phyloP scores from a whole-genome alignment of 2,329 filamentous ascomycete genomes.

The Trichophyton schoenleinii region DNA sequence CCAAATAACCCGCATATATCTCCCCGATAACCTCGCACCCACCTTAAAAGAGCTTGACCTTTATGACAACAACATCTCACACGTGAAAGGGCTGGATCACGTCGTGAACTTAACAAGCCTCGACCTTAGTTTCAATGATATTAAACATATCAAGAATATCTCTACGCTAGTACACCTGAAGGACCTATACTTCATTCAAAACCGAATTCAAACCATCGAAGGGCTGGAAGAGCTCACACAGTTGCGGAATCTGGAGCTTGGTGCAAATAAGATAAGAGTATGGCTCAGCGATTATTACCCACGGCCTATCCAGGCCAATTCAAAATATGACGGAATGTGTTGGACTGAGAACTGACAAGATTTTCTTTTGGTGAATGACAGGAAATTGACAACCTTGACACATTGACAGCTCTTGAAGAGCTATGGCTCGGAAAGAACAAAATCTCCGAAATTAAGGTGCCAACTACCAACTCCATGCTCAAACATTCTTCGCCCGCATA shows the following conservation, averaged over 20 bases:
- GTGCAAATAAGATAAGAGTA: slow-evolving; percentile 73
- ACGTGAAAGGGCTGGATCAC: slow-evolving; percentile 70
- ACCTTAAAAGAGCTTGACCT: slow-evolving; percentile 77
- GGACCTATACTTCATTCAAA: slow-evolving; percentile 86
- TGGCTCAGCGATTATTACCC: slow-evolving; percentile 12
- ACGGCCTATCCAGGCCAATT: not conserved
- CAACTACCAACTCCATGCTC: slow-evolving; percentile 14
- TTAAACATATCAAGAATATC: slow-evolving; percentile 92
- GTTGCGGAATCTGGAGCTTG: slow-evolving; percentile 75
- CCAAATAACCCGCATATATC: slow-evolving; percentile 65
- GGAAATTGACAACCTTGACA: slow-evolving; percentile 75
- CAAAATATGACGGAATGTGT: not conserved
- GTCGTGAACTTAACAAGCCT: slow-evolving; percentile 64
- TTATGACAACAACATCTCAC: slow-evolving; percentile 89
- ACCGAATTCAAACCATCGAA: slow-evolving; percentile 83
- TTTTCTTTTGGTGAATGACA: slow-evolving; percentile 14
- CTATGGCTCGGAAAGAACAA: slow-evolving; percentile 96
- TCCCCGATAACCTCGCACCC: slow-evolving; percentile 52
- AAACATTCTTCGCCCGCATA: not conserved
- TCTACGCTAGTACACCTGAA: slow-evolving; percentile 62
- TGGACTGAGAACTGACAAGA: not conserved
- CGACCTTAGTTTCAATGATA: slow-evolving; percentile 96
- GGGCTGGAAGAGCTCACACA: slow-evolving; percentile 62
- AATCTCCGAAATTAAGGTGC: slow-evolving; percentile 64
- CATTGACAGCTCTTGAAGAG: slow-evolving; percentile 65